These are phyloP conservation scores for Oryza glumipatula DNA, from an alignment of 176 grass and related monocot species.

Conservation along the genomic window DNA sequence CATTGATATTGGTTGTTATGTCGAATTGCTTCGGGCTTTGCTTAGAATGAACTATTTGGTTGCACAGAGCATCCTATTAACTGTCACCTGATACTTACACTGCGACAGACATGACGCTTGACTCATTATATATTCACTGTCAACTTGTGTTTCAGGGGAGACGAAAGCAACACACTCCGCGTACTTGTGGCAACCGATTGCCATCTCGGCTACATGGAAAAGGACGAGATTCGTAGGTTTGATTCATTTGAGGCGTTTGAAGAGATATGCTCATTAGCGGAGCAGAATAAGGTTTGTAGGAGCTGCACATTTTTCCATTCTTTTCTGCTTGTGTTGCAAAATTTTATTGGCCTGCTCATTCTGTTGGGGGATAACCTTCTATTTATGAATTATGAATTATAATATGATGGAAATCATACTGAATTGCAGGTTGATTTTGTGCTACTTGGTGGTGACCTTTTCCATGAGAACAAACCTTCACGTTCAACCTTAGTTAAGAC, in stretches of 20 bases:
- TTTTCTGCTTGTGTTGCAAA: background rate
- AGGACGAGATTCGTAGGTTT: conserved; percentile 89
- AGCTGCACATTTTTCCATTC: background rate
- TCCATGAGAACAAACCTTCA: conserved; percentile 97
- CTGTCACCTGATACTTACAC: background rate
- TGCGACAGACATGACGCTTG: background rate
- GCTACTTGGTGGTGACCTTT: conserved; percentile 83
- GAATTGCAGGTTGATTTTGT: conserved; percentile 71
- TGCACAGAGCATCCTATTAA: background rate
- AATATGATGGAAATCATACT: background rate
- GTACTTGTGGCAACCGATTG: conserved; percentile 83
- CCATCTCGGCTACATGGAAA: conserved; percentile 96
- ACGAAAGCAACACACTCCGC: conserved; percentile 45
- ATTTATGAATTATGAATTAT: background rate
- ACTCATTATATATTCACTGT: background rate
- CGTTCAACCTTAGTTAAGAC: conserved; percentile 74
- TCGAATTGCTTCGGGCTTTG: background rate
- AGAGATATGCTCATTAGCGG: conserved; percentile 81
- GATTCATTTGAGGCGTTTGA: conserved; percentile 93
- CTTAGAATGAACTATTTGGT: background rate
- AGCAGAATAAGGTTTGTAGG: conserved; percentile 73
- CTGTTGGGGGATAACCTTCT: background rate
- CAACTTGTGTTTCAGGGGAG: conserved; percentile 29
- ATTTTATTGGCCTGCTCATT: background rate
- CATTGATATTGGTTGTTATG: background rate